These are phyloP conservation scores for Marchantia polymorpha DNA, from an alignment of 225 moss, liverwort and hornwort species.

Conservation along the genomic window DNA sequence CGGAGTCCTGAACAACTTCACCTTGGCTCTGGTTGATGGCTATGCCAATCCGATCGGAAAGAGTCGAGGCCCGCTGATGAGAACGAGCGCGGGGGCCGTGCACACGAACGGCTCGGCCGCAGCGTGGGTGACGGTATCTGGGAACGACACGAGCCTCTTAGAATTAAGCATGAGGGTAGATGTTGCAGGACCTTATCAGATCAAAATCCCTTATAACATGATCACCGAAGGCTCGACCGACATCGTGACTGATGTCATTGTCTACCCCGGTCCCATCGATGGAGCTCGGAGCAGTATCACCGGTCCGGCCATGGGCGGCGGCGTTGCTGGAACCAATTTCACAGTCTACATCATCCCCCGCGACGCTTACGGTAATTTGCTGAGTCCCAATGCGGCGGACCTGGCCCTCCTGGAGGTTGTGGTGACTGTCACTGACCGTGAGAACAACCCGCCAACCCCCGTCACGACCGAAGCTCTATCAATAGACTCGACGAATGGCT, in stretches of 20 bases:
- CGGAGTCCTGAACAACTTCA: conserved; percentile 11
- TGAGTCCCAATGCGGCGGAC: conserved; percentile 4
- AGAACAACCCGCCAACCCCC: not conserved
- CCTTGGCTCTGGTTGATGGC: not conserved
- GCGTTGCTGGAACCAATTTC: conserved; percentile 19
- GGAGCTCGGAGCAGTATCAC: conserved; percentile 1
- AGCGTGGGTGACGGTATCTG: not conserved
- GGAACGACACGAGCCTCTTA: not conserved
- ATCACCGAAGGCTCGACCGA: not conserved
- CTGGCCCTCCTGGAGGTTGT: not conserved
- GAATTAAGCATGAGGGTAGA: not conserved
- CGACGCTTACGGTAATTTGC: conserved; percentile 17
- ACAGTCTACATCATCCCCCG: conserved; percentile 22
- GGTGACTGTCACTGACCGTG: conserved; percentile 11
- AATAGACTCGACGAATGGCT: conserved; percentile 4
- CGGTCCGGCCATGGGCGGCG: conserved; percentile 20
- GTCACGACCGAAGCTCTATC: not conserved
- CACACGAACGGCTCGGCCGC: conserved; percentile 12
- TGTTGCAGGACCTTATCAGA: conserved; percentile 14
- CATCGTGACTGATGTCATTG: not conserved
- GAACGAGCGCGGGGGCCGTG: not conserved
- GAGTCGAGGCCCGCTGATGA: not conserved
- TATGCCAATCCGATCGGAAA: conserved; percentile 2
- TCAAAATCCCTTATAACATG: conserved; percentile 21
- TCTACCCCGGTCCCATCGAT: not conserved